phyloP scores from a whole-genome alignment of 73 alveolate genomes.

The Paramecium pentaurelia region DNA sequence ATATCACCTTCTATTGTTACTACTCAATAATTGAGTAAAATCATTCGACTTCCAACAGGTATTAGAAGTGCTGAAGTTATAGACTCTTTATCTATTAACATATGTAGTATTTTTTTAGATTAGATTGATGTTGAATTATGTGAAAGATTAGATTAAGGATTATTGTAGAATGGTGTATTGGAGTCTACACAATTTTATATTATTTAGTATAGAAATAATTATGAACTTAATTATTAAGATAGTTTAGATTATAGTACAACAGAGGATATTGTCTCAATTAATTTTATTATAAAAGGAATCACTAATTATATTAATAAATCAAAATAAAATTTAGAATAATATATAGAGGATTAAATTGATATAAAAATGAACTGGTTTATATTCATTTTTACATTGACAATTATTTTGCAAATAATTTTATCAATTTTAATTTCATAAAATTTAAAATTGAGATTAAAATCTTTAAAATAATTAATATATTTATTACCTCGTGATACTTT shows the following conservation, averaged over 20 bases:
- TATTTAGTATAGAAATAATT: background rate
- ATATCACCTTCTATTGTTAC: background rate
- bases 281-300: slow-evolving; percentile 25
- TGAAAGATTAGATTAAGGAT: background rate
- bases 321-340: background rate
- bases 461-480: background rate
- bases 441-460: background rate
- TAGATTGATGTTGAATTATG: background rate
- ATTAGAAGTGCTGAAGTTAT: background rate
- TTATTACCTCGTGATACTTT: slow-evolving; percentile 32
- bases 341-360: background rate
- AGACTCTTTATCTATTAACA: background rate
- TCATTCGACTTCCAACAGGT: background rate
- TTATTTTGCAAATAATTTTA: background rate
- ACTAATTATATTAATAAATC: background rate
- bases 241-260: background rate
- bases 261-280: slow-evolving; percentile 11
- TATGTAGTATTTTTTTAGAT: background rate
- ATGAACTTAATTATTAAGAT: background rate
- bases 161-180: background rate
- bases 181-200: background rate
- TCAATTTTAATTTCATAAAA: background rate
- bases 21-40: background rate
- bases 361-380: background rate
- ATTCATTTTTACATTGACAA: background rate